A percentile compares a stretch with the other conserved stretches of the same genome.
Conservation (phyloP, 305 asterid species). For the Fraxinus albicans region DNA sequence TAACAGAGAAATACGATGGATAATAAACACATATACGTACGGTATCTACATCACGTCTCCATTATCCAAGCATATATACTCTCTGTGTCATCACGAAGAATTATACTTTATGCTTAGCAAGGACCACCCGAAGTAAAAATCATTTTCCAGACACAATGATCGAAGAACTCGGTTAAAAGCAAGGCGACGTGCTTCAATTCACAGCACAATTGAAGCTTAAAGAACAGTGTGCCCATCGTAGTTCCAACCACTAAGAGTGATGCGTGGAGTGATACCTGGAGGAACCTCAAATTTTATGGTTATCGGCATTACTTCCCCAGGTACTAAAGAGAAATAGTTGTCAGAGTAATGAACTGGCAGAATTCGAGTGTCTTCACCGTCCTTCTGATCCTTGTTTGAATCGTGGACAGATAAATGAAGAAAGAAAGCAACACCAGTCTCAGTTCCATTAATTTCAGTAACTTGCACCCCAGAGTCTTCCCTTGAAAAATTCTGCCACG, state of each 20-base stretch:
- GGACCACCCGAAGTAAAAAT: neutral
- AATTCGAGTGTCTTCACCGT: slow-evolving; percentile 64
- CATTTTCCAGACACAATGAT: neutral
- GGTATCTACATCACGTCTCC: neutral
- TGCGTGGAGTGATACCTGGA: slow-evolving; percentile 54
- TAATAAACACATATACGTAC: neutral
- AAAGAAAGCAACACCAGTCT: slow-evolving; percentile 77
- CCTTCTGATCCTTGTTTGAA: slow-evolving; percentile 37
- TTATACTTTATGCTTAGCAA: neutral
- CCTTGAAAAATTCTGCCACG: slow-evolving; percentile 33
- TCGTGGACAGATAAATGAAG: slow-evolving; percentile 78
- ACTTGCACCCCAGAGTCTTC: slow-evolving; percentile 32
- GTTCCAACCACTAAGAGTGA: slow-evolving; percentile 73
- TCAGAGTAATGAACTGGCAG: slow-evolving; percentile 93
- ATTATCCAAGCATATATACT: neutral
- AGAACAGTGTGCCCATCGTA: slow-evolving; percentile 38
- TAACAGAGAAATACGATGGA: neutral
- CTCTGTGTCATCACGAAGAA: neutral
- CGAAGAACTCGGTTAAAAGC: neutral
- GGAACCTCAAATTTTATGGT: slow-evolving; percentile 71
- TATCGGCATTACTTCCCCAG: slow-evolving; percentile 73
- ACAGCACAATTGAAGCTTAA: slow-evolving; percentile 22
- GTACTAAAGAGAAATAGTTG: slow-evolving; percentile 90
- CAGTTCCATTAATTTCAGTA: slow-evolving; percentile 52
- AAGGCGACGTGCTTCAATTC: neutral